Evolutionary conservation across 1,284 basidiomycete genomes (phyloP).

Genomic region (Fomitiporia mediterranea): DNA sequence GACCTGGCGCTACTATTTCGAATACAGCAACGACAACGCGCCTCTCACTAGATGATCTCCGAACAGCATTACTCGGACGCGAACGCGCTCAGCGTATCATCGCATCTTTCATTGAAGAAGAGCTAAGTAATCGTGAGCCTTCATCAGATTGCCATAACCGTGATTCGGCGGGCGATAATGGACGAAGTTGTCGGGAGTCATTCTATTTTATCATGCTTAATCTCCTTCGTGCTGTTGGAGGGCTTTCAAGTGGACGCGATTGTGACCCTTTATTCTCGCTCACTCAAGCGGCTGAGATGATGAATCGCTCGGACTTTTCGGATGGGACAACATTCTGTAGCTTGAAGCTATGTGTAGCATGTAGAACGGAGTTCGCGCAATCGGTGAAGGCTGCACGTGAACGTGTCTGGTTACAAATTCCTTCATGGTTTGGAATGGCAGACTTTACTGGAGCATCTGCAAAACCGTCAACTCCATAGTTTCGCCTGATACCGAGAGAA

Average conservation of each 20-base stretch:
- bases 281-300: slow-evolving; percentile 62
- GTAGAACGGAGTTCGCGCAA: slow-evolving; percentile 55
- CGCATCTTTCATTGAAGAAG: slow-evolving; percentile 52
- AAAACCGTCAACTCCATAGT: background rate
- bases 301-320: slow-evolving; percentile 61
- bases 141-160: slow-evolving; percentile 44
- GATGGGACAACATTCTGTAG: slow-evolving; percentile 54
- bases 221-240: slow-evolving; percentile 60
- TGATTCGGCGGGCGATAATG: slow-evolving; percentile 22
- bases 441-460: slow-evolving; percentile 14
- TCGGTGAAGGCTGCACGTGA: slow-evolving; percentile 49
- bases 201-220: slow-evolving; percentile 74
- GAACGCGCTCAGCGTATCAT: slow-evolving; percentile 59
- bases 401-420: slow-evolving; percentile 60
- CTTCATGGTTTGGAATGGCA: slow-evolving; percentile 59
- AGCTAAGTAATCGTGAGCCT: slow-evolving; percentile 46
- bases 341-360: slow-evolving; percentile 54
- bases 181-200: slow-evolving; percentile 51
- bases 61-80: slow-evolving; percentile 52
- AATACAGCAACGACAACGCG: slow-evolving; percentile 21
- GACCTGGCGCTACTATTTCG: slow-evolving; percentile 6
- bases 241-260: slow-evolving; percentile 64
- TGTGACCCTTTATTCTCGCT: slow-evolving; percentile 68
- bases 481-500: too few species aligned
- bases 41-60: slow-evolving; percentile 45